Evolutionary conservation across 805 yeast species (phyloP).

Genomic region (Teunomyces tritomae): DNA sequence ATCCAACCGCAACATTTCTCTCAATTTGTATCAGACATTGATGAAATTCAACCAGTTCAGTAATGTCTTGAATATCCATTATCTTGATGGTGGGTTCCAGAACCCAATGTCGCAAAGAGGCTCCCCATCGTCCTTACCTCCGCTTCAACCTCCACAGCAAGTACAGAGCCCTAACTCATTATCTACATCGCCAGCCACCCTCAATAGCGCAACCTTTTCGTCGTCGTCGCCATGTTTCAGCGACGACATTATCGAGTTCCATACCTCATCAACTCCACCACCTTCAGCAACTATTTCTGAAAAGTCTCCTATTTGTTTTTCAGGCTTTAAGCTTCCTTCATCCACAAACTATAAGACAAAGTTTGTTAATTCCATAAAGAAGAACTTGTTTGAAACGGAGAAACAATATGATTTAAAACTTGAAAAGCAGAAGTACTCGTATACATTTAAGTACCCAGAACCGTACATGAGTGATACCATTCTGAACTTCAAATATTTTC

Average conservation of each 20-base stretch:
- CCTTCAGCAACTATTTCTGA: neutral
- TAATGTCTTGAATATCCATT: constrained; percentile 18
- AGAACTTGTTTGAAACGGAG: constrained; percentile 15
- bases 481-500: constrained; percentile 15
- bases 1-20: constrained; percentile 15
- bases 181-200: constrained; percentile 4
- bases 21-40: constrained; percentile 34
- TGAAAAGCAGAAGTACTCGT: constrained; percentile 3
- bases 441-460: constrained; percentile 9
- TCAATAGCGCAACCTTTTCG: constrained; percentile 4
- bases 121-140: neutral
- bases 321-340: constrained; percentile 44
- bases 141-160: constrained; percentile 1
- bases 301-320: constrained; percentile 15
- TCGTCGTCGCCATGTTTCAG: constrained; percentile 8
- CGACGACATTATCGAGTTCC: constrained; percentile 8
- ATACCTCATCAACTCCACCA: constrained; percentile 6
- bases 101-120: neutral
- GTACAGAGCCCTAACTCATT: constrained; percentile 4
- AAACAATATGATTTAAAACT: neutral
- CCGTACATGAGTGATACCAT: neutral
- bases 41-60: constrained; percentile 24
- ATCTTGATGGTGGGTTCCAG: constrained; percentile 29
- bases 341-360: constrained; percentile 35
- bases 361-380: constrained; percentile 36